Conservation (phyloP, 495 filamentous ascomycete species). For the Penicillium cinerascens region DNA sequence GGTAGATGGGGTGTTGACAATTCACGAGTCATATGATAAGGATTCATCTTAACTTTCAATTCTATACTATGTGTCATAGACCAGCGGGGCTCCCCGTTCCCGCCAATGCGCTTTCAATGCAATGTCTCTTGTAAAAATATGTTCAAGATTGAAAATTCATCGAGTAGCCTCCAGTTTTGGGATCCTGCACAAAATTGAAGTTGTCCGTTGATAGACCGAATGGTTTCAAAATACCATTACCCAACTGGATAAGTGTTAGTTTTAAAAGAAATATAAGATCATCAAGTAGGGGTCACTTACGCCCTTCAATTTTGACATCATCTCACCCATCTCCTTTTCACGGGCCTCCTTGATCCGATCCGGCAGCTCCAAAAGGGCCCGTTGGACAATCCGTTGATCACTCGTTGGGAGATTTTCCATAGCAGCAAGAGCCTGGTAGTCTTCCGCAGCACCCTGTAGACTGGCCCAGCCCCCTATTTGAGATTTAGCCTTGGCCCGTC, state of each 20-base stretch:
- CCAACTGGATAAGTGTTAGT: slow-evolving; percentile 51
- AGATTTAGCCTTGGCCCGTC: slow-evolving; percentile 72
- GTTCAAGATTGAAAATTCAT: slow-evolving; percentile 68
- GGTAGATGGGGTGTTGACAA: not conserved
- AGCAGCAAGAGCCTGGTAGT: slow-evolving; percentile 58
- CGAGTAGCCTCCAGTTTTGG: slow-evolving; percentile 84
- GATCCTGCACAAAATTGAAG: slow-evolving; percentile 90
- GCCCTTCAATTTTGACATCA: slow-evolving; percentile 94
- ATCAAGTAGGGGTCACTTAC: slow-evolving; percentile 45
- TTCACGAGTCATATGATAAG: slow-evolving; percentile 3
- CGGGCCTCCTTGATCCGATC: slow-evolving; percentile 67
- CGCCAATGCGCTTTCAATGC: not conserved
- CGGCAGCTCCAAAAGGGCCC: slow-evolving; percentile 61
- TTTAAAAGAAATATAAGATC: not conserved
- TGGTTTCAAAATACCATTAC: slow-evolving; percentile 86
- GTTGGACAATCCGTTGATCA: slow-evolving; percentile 64
- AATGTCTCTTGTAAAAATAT: not conserved
- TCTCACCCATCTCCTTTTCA: slow-evolving; percentile 85
- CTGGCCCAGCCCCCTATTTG: slow-evolving; percentile 74
- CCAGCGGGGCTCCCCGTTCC: not conserved
- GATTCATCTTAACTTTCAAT: not conserved
- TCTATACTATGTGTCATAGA: not conserved
- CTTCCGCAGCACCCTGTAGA: slow-evolving; percentile 76
- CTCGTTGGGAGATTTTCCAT: slow-evolving; percentile 57
- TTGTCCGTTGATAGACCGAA: slow-evolving; percentile 91